Evolutionary conservation across 2,329 filamentous ascomycete genomes (phyloP).

Genomic region (Aspergillus luchuensis): DNA sequence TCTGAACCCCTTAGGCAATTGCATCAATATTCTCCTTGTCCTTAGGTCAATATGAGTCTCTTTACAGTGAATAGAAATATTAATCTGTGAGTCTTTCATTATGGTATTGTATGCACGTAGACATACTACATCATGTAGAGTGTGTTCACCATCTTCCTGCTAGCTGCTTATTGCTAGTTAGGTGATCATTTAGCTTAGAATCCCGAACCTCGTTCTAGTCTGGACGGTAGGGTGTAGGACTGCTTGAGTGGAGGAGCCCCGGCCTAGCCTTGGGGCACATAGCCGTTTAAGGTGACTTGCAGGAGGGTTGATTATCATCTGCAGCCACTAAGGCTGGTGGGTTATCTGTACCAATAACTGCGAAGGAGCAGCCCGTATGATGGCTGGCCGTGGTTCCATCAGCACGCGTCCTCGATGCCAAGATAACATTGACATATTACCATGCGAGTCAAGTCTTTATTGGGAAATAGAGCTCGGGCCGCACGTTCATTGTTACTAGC

Average conservation of each 20-base stretch:
- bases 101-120: too few species aligned
- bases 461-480: conserved; percentile 20
- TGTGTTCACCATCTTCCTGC: neutral
- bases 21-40: neutral
- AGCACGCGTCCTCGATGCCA: conserved; percentile 6
- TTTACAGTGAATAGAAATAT: too few species aligned
- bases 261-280: conserved; percentile 16
- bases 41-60: neutral
- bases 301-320: conserved; percentile 23
- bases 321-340: conserved; percentile 22
- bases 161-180: neutral
- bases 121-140: neutral
- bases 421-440: conserved; percentile 12
- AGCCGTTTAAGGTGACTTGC: conserved; percentile 24
- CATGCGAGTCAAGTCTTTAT: conserved; percentile 14
- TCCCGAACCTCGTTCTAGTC: neutral
- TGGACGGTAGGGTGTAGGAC: neutral
- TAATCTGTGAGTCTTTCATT: too few species aligned
- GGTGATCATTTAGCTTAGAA: neutral
- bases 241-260: neutral
- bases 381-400: neutral
- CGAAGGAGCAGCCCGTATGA: neutral
- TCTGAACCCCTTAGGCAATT: neutral
- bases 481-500: conserved; percentile 18
- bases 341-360: conserved; percentile 2